phyloP scores from a whole-genome alignment of 306 rosid genomes.

The Vigna trinervia region DNA sequence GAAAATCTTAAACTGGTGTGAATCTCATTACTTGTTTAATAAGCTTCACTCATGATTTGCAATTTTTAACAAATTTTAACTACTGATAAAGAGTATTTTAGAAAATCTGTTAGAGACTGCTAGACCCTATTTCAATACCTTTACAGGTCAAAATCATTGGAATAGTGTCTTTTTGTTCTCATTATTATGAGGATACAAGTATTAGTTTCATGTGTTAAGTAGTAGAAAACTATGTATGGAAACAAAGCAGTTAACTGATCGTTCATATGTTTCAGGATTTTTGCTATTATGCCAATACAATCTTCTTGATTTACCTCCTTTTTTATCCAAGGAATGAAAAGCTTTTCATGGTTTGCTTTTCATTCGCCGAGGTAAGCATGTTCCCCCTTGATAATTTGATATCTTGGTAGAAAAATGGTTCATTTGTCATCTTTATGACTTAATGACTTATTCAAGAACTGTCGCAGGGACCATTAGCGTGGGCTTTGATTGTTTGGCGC shows the following conservation, averaged over 20 bases:
- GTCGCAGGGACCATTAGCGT: slow-evolving; percentile 81
- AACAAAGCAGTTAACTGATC: slow-evolving; percentile 39
- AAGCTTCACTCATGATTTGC: background rate
- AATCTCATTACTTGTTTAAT: background rate
- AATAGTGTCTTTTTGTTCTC: background rate
- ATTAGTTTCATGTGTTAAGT: background rate
- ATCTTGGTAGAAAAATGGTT: slow-evolving; percentile 4
- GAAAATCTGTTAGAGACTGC: background rate
- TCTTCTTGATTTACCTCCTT: slow-evolving; percentile 72
- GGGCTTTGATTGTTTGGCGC: slow-evolving; percentile 89
- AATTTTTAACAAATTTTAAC: background rate
- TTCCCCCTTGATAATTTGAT: slow-evolving; percentile 19
- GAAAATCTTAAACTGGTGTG: background rate
- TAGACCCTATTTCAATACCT: slow-evolving; percentile 5
- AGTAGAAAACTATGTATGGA: slow-evolving; percentile 6
- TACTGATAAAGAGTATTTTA: background rate
- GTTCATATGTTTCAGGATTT: slow-evolving; percentile 64
- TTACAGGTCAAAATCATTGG: slow-evolving; percentile 10
- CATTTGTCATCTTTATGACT: slow-evolving; percentile 32
- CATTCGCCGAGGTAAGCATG: slow-evolving; percentile 81
- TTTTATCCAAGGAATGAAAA: slow-evolving; percentile 76
- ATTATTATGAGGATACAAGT: slow-evolving; percentile 14
- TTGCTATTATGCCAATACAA: slow-evolving; percentile 85
- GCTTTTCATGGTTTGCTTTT: slow-evolving; percentile 80
- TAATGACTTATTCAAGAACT: slow-evolving; percentile 35